A percentile compares a stretch with the other conserved stretches of the same genome.
Evolutionary conservation across 805 yeast species (phyloP).

Genomic region (Kodamaea laetipori): DNA sequence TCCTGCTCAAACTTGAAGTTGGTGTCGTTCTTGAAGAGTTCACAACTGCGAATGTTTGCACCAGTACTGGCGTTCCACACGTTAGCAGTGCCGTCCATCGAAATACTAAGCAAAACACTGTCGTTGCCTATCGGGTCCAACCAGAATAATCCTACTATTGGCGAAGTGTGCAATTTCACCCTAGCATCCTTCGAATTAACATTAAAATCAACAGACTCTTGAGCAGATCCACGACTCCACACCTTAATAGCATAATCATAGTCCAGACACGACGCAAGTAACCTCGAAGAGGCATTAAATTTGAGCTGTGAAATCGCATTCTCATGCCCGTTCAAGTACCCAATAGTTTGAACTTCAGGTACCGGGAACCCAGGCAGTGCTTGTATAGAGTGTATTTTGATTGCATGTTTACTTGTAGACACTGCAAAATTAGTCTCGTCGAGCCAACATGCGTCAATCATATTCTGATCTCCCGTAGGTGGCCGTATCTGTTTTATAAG

Average conservation of each 20-base stretch:
- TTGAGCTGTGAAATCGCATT: slow-evolving; percentile 56
- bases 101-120: slow-evolving; percentile 46
- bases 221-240: slow-evolving; percentile 70
- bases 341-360: slow-evolving; percentile 28
- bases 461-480: slow-evolving; percentile 12
- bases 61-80: slow-evolving; percentile 64
- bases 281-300: slow-evolving; percentile 53
- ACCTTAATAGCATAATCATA: slow-evolving; percentile 65
- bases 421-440: slow-evolving; percentile 67
- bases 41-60: slow-evolving; percentile 34
- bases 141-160: slow-evolving; percentile 62
- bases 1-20: slow-evolving; percentile 24
- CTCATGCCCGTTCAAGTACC: slow-evolving; percentile 59
- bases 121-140: slow-evolving; percentile 32
- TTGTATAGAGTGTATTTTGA: slow-evolving; percentile 53
- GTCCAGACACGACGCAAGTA: slow-evolving; percentile 76
- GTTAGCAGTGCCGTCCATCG: slow-evolving; percentile 71
- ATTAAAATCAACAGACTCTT: slow-evolving; percentile 45
- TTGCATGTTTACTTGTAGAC: slow-evolving; percentile 59
- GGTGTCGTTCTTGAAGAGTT: slow-evolving; percentile 29
- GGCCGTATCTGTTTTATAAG: slow-evolving; percentile 30
- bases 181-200: slow-evolving; percentile 15
- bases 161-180: slow-evolving; percentile 49
- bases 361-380: slow-evolving; percentile 8
- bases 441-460: slow-evolving; percentile 67